These are phyloP conservation scores for Salvia hispanica DNA, from an alignment of 257 asterid genomes.

Conservation along the genomic window DNA sequence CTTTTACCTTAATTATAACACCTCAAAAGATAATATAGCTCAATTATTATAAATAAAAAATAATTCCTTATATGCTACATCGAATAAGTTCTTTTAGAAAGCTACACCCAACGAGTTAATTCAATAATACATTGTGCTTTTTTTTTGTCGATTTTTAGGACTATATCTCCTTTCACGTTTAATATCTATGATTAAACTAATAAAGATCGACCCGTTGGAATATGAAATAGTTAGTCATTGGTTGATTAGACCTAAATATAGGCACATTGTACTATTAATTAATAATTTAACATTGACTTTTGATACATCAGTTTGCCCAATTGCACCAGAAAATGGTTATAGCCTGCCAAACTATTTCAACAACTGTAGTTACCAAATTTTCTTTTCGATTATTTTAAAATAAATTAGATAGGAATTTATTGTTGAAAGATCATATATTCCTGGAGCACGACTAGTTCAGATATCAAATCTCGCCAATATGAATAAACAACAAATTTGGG, in stretches of 20 bases:
- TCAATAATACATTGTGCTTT: not conserved
- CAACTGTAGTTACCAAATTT: slow-evolving; percentile 15
- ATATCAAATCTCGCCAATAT: not conserved
- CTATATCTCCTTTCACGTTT: not conserved
- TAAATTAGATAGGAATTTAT: not conserved
- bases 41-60: not conserved
- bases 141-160: not conserved
- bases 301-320: slow-evolving; percentile 23
- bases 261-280: not conserved
- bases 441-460: not conserved
- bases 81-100: not conserved
- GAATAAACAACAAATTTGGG: not conserved
- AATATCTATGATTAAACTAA: not conserved
- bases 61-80: not conserved
- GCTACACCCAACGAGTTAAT: too few relatives aligned
- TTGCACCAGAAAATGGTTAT: slow-evolving; percentile 15
- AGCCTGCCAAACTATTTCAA: not conserved
- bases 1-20: too few relatives aligned
- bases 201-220: not conserved
- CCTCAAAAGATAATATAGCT: too few relatives aligned
- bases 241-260: not conserved
- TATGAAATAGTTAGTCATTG: not conserved
- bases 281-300: slow-evolving; percentile 23
- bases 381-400: not conserved
- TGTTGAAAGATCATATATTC: slow-evolving; percentile 4